Conservation (phyloP, 1,284 basidiomycete genomes). For the Rhodotorula mucilaginosa region DNA sequence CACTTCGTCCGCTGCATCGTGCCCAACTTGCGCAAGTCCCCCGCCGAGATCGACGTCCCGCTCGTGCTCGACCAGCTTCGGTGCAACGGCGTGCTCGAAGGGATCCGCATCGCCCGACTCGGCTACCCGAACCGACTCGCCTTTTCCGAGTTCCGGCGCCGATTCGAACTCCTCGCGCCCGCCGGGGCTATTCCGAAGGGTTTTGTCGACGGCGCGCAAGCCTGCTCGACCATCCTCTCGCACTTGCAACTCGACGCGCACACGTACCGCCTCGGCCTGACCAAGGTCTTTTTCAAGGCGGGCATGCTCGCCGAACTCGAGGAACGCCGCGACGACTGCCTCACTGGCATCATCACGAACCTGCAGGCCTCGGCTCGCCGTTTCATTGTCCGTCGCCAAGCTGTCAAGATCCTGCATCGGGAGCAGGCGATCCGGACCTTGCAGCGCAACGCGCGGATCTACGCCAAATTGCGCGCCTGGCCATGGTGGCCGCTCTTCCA, state of each 20-base stretch:
- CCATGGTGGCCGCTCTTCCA: slow-evolving; percentile 99
- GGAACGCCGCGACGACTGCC: slow-evolving; percentile 79
- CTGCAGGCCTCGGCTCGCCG: slow-evolving; percentile 82
- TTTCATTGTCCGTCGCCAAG: slow-evolving; percentile 82
- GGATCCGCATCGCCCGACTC: slow-evolving; percentile 94
- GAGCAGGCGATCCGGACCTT: slow-evolving; percentile 88
- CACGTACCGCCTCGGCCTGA: slow-evolving; percentile 87
- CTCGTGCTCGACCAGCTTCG: slow-evolving; percentile 94
- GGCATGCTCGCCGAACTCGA: slow-evolving; percentile 97
- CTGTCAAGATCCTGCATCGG: slow-evolving; percentile 92
- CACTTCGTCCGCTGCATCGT: slow-evolving; percentile 99
- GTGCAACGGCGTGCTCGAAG: slow-evolving; percentile 98
- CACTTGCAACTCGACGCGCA: slow-evolving; percentile 81
- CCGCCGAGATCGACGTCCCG: slow-evolving; percentile 86
- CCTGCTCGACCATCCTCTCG: slow-evolving; percentile 88
- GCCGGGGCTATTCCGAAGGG: slow-evolving; percentile 78
- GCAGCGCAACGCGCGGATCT: slow-evolving; percentile 88
- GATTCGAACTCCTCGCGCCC: slow-evolving; percentile 93
- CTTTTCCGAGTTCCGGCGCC: slow-evolving; percentile 94
- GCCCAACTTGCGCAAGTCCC: slow-evolving; percentile 88
- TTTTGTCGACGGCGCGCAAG: slow-evolving; percentile 96
- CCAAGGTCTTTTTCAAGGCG: slow-evolving; percentile 99
- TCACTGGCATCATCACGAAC: slow-evolving; percentile 85
- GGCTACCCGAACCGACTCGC: slow-evolving; percentile 96
- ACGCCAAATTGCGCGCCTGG: slow-evolving; percentile 86